These are phyloP conservation scores for Salix suchowensis DNA, from an alignment of 345 rosid species.

Conservation along the genomic window DNA sequence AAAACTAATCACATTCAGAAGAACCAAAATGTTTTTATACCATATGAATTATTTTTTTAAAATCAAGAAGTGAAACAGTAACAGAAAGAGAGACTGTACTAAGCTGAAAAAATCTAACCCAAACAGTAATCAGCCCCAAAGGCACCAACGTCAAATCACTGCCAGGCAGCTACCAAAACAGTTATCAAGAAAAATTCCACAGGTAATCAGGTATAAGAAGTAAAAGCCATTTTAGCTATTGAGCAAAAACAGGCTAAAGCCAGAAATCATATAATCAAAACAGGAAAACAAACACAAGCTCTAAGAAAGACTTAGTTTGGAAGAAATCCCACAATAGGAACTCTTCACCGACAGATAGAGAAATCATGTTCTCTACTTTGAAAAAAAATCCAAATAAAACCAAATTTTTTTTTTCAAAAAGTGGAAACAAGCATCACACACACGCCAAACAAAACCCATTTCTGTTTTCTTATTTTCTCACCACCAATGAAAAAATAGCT, in stretches of 20 bases:
- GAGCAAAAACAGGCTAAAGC: neutral
- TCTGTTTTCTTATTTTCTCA: neutral
- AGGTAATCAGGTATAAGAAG: neutral
- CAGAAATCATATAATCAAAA: neutral
- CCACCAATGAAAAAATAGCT: neutral
- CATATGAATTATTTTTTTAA: neutral
- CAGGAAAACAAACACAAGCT: neutral
- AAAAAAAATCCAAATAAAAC: neutral
- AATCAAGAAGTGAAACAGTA: neutral
- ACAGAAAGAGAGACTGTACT: neutral
- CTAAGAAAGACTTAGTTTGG: conserved; percentile 2
- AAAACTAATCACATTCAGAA: neutral
- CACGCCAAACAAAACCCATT: neutral
- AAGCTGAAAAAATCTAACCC: neutral
- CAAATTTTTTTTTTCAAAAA: neutral
- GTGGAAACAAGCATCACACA: conserved; percentile 7
- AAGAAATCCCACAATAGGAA: conserved; percentile 22
- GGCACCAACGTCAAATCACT: neutral
- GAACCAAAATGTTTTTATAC: neutral
- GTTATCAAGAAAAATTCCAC: neutral
- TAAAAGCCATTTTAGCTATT: neutral
- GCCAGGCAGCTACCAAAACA: neutral
- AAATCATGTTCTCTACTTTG: conserved; percentile 8
- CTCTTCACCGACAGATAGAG: conserved; percentile 32
- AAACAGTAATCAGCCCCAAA: neutral